Evolutionary conservation across 2,329 filamentous ascomycete species (phyloP).

Genomic region (Didymella arachidicola): DNA sequence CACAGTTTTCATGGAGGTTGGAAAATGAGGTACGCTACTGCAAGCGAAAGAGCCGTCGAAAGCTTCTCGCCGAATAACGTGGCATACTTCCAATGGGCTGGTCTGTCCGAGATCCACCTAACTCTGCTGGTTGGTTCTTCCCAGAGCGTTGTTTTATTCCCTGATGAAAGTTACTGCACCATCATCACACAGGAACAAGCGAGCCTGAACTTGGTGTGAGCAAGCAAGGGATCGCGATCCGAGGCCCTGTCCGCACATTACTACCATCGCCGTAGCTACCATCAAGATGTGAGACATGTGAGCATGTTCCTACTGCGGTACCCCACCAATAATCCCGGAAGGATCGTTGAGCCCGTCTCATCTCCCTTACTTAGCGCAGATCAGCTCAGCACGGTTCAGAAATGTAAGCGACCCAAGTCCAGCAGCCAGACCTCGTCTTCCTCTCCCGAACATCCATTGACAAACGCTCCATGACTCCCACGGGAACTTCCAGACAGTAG

Average conservation of each 20-base stretch:
- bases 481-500: not conserved
- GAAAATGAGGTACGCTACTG: constrained; percentile 9
- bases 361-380: constrained; percentile 12
- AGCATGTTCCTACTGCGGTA: not conserved
- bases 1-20: not conserved
- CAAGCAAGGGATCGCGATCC: not conserved
- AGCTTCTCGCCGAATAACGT: constrained; percentile 15
- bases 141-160: constrained; percentile 9
- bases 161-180: constrained; percentile 13
- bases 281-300: not conserved
- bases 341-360: constrained; percentile 11
- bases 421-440: constrained; percentile 1
- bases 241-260: not conserved
- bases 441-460: not conserved
- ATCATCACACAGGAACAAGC: constrained; percentile 16
- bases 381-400: not conserved
- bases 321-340: constrained; percentile 7
- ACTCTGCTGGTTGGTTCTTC: constrained; percentile 1
- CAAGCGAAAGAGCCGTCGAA: constrained; percentile 9
- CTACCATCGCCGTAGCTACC: not conserved
- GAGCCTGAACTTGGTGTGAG: not conserved
- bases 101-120: constrained; percentile 1
- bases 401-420: not conserved
- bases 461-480: constrained; percentile 11
- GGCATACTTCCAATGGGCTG: constrained; percentile 5